phyloP scores from a whole-genome alignment of 352 stramenopile species.

The Hyaloperonospora brassicae region DNA sequence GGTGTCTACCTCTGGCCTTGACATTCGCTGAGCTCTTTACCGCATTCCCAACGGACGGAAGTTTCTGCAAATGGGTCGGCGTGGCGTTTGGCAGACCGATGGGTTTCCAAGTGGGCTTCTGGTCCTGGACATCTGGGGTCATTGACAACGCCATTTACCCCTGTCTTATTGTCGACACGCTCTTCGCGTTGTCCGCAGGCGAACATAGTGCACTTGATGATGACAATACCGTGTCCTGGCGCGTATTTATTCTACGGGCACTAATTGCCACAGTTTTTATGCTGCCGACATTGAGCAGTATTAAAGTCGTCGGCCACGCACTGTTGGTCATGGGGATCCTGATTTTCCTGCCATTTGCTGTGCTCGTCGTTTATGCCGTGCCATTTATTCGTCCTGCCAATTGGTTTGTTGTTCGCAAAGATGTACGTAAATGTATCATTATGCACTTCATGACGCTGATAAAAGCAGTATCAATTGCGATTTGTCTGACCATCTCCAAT shows the following conservation, averaged over 20 bases:
- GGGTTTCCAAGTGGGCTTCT: slow-evolving; percentile 82
- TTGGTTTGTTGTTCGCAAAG: slow-evolving; percentile 58
- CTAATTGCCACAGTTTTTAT: slow-evolving; percentile 60
- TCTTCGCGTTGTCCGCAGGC: slow-evolving; percentile 29
- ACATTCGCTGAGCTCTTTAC: slow-evolving; percentile 74
- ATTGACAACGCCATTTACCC: slow-evolving; percentile 85
- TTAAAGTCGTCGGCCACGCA: slow-evolving; percentile 62
- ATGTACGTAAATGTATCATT: slow-evolving; percentile 20
- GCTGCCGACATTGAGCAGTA: slow-evolving; percentile 57
- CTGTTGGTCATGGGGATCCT: slow-evolving; percentile 54
- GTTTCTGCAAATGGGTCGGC: slow-evolving; percentile 78
- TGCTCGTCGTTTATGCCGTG: slow-evolving; percentile 40
- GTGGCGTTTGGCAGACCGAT: slow-evolving; percentile 71
- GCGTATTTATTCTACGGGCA: slow-evolving; percentile 40
- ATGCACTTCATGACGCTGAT: no score
- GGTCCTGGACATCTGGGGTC: slow-evolving; percentile 72
- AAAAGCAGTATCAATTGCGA: no score
- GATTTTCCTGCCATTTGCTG: slow-evolving; percentile 61
- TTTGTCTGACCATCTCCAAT: no score
- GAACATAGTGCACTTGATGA: slow-evolving; percentile 21
- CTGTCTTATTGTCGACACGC: slow-evolving; percentile 70
- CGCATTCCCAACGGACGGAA: slow-evolving; percentile 70
- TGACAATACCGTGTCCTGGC: slow-evolving; percentile 23
- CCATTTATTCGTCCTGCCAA: slow-evolving; percentile 57
- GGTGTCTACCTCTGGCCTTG: slow-evolving; percentile 60